Base-by-base conservation (phyloP, 345 rosid species). In the Trapa incisa region DNA sequence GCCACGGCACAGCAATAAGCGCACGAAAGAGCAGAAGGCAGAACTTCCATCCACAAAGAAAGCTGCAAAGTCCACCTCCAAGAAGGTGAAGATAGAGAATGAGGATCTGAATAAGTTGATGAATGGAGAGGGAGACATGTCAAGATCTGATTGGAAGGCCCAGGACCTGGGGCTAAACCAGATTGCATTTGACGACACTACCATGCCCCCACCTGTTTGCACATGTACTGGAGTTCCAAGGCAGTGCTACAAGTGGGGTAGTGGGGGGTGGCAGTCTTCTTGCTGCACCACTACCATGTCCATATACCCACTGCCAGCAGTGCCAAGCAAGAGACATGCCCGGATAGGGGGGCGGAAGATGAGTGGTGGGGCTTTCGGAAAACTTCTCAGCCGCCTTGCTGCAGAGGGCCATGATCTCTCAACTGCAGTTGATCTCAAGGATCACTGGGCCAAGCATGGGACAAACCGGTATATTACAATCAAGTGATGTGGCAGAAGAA, bases 331-430 rank as follows among this genome's bases (percentile, higher is more conserved):
- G 69, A 80, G 88, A 39, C 97, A 94, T 66, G 95, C 96, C 15
- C 81, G 99, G 29, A 83, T 94, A 29, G 97, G 99, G 67, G 99
- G 99, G 14, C 70, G 97, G 65, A 94, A 91, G 75, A 94, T 94
- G 99, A 94, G 99, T 29, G 99, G 99, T 52, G 84, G 99, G 48
- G 99, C 99, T 1, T 94, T 87, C 79, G 85, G 86, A 88, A 94
- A 94, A 80, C 89, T 94, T 32, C 96, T 94, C 64, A 91, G 87
- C 80, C 82, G 97, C 17, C 89, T 94, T 33, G 96, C 93, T 3
- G 89, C 86, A 0, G 92, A 83, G 77, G 95, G 80, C 71, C 76
- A 86, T 61, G 95, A 88, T 79, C 80, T 88, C n/a, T 88, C 95
- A 9, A 83, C 64, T 33, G 83, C 95, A 32, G 87, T 88, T 36